Base-by-base conservation (phyloP, 2,329 filamentous ascomycete genomes). In the Diaporthe velutina region DNA sequence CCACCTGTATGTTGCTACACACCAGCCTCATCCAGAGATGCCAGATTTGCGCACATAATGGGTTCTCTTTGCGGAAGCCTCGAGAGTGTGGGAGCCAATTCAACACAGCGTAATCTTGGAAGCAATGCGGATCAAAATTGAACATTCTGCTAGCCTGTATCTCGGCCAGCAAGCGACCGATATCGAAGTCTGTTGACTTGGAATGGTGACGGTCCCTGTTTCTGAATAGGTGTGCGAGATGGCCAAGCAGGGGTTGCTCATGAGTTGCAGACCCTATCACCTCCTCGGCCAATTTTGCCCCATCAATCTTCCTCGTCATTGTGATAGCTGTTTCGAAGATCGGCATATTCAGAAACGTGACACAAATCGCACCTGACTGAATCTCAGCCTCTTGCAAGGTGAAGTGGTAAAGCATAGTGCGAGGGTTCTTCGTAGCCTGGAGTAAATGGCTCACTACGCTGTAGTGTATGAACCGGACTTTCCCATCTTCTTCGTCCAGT, bases 401-500 rank as follows among this genome's bases (percentile, higher is more conserved):
- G 30, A 54, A 73, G 28, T 67, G 71, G 19, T 73, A 73, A 0
- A 33, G 35, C 19, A 9, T 3, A 17, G 71, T 73, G 7, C 30
- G 10, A 22, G 50, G 25, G 6, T 33, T 55, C 22, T 15, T 28
- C 12, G 60, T 30, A 5, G 35, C 3, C 8, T 25, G 40, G 1
- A 28, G 48, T 3, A 73, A 38, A 45, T 73, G 71, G 4, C 4
- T 19, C 6, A 73, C 33, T 2, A 73, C 73, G 38, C 73, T 74
- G 38, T 74, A 42, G 28, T 74, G 66, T 4, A 74, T 74, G 33
- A 71, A 70, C 3, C 57, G 73, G 12, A 74, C 17, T 30, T 4
- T 74, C 8, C 28, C 40, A 5, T 74, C 73, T 30, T 74, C 66
- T 25, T 74, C 73, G 15, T 74, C 73, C 4, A 71, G 19, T 7